phyloP scores from a whole-genome alignment of 495 filamentous ascomycete genomes.

The Aeminium ludgeri region DNA sequence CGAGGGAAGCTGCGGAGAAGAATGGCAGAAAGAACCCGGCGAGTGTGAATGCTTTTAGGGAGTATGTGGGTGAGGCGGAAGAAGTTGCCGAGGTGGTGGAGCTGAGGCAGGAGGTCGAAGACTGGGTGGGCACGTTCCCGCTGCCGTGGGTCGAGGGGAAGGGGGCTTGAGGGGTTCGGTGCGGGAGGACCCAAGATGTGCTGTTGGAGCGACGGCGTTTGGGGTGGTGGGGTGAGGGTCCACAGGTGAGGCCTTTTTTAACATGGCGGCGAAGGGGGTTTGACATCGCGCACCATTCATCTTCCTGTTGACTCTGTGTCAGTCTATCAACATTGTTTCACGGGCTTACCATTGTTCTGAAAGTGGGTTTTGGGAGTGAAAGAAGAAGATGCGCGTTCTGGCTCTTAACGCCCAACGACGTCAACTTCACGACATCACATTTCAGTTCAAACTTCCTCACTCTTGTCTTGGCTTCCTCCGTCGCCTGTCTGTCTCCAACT shows the following conservation, averaged over 20 bases:
- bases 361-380: too few species aligned
- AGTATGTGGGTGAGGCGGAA: slow-evolving; percentile 68
- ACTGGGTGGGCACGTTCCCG: slow-evolving; percentile 84
- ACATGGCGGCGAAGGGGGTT: not conserved
- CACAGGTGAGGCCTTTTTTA: not conserved
- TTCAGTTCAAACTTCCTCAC: too few species aligned
- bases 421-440: too few species aligned
- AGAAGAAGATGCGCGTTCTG: too few species aligned
- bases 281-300: not conserved
- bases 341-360: too few species aligned
- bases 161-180: not conserved
- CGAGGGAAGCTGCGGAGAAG: slow-evolving; percentile 55
- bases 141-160: slow-evolving; percentile 54
- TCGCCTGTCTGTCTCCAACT: too few species aligned
- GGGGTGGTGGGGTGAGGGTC: not conserved
- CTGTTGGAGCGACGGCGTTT: not conserved
- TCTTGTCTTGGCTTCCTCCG: too few species aligned
- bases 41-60: slow-evolving; percentile 69
- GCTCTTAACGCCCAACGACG: too few species aligned
- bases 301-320: not conserved
- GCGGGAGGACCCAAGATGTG: not conserved
- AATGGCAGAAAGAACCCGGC: slow-evolving; percentile 64
- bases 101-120: slow-evolving; percentile 75
- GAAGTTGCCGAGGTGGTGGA: slow-evolving; percentile 71
- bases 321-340: too few species aligned